phyloP scores from a whole-genome alignment of 164 flowering plant species.

The Warburgia ugandensis region DNA sequence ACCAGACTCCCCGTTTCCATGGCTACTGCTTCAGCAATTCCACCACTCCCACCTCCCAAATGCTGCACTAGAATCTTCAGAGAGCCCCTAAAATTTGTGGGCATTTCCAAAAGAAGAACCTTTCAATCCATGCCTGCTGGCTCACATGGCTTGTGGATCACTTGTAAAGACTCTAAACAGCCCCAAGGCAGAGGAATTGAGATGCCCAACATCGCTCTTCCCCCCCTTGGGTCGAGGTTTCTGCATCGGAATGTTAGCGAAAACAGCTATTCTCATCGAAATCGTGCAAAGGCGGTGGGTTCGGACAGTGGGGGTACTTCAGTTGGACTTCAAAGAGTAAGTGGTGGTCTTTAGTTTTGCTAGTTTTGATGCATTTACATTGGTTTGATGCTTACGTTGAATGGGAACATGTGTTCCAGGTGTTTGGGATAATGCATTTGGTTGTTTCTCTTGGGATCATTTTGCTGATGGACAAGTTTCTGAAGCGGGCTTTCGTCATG shows the following conservation, averaged over 20 bases:
- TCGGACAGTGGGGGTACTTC: slow-evolving; percentile 19
- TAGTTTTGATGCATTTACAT: too few relatives aligned
- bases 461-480: slow-evolving; percentile 69
- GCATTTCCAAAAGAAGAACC: too few relatives aligned
- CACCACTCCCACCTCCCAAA: slow-evolving; percentile 16
- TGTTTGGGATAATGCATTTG: slow-evolving; percentile 54
- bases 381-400: too few relatives aligned
- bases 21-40: slow-evolving; percentile 29
- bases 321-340: slow-evolving; percentile 35
- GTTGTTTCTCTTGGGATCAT: slow-evolving; percentile 75
- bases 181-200: slow-evolving; percentile 2
- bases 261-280: slow-evolving; percentile 4
- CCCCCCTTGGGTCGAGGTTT: slow-evolving; percentile 20
- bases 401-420: too few relatives aligned
- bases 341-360: too few relatives aligned
- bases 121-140: too few relatives aligned
- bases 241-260: slow-evolving; percentile 22
- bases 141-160: too few relatives aligned
- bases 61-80: neutral
- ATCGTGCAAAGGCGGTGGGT: slow-evolving; percentile 21
- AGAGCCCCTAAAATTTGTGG: too few relatives aligned
- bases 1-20: slow-evolving; percentile 16
- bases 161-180: too few relatives aligned
- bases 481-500: slow-evolving; percentile 76
- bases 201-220: slow-evolving; percentile 9